Conservation (phyloP, 78 protist genomes). For the Dictyostelium citrinum region DNA sequence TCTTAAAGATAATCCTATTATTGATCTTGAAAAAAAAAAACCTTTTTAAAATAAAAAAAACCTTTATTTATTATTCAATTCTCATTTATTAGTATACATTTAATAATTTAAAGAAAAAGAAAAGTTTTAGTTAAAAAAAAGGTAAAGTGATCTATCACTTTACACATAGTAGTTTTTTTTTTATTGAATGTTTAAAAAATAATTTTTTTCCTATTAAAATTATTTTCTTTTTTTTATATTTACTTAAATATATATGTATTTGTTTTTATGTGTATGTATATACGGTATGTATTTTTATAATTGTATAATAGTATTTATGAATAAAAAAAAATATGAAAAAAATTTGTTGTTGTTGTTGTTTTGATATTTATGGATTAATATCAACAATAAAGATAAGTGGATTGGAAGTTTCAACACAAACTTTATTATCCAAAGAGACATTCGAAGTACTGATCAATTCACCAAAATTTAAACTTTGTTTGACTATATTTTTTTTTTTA, state of each 20-base stretch:
- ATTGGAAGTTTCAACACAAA: not conserved
- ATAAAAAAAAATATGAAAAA: too few species aligned
- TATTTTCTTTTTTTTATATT: not conserved
- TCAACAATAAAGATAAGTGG: constrained; percentile 27
- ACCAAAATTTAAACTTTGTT: constrained; percentile 46
- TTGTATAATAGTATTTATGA: too few species aligned
- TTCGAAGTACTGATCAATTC: constrained; percentile 49
- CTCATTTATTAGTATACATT: not conserved
- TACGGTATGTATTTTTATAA: too few species aligned
- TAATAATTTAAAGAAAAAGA: not conserved
- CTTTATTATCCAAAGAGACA: not conserved
- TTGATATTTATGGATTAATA: not conserved
- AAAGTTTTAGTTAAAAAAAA: not conserved
- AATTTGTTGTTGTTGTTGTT: too few species aligned
- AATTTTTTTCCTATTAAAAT: not conserved
- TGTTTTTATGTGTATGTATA: too few species aligned
- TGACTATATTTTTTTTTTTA: not conserved
- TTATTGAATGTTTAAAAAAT: not conserved
- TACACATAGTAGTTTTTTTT: not conserved
- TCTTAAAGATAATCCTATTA: not conserved
- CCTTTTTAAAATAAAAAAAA: not conserved
- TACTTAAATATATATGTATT: not conserved
- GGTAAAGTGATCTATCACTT: not conserved
- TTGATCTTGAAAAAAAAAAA: not conserved
- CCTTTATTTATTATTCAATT: not conserved